These are phyloP conservation scores for Patellifolia procumbens DNA, from an alignment of 179 eudicot species.

Conservation along the genomic window DNA sequence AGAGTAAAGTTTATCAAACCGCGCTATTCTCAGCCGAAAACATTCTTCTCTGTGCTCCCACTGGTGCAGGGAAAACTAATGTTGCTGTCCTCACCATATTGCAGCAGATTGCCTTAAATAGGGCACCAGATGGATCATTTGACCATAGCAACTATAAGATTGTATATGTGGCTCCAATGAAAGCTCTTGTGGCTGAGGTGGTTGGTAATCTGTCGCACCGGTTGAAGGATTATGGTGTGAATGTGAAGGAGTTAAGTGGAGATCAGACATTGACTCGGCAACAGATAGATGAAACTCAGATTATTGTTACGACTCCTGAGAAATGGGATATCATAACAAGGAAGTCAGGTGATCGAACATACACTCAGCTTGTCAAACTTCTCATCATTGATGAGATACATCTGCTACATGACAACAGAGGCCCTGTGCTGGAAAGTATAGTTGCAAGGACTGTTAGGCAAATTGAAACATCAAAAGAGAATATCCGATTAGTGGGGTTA, in stretches of 20 bases:
- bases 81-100: slow-evolving; percentile 98
- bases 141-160: slow-evolving; percentile 73
- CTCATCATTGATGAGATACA: slow-evolving; percentile 94
- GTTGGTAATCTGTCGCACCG: slow-evolving; percentile 92
- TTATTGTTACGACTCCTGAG: slow-evolving; percentile 97
- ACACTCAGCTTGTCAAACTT: slow-evolving; percentile 91
- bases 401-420: slow-evolving; percentile 94
- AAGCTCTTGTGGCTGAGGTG: slow-evolving; percentile 97
- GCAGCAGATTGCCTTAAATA: slow-evolving; percentile 83
- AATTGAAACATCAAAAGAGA: slow-evolving; percentile 87
- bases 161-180: slow-evolving; percentile 99
- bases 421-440: slow-evolving; percentile 94
- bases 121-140: slow-evolving; percentile 69
- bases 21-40: slow-evolving; percentile 85
- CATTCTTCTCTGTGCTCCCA: slow-evolving; percentile 93
- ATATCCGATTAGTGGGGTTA: slow-evolving; percentile 85
- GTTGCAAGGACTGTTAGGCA: slow-evolving; percentile 95
- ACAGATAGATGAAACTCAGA: slow-evolving; percentile 96
- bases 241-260: slow-evolving; percentile 96
- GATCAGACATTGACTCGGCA: slow-evolving; percentile 84
- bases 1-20: slow-evolving; percentile 88
- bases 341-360: slow-evolving; percentile 95
- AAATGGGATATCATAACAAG: slow-evolving; percentile 98
- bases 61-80: slow-evolving; percentile 98
- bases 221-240: slow-evolving; percentile 71